phyloP scores from a whole-genome alignment of 2,329 filamentous ascomycete species.

The Coleophoma eucalyptorum region DNA sequence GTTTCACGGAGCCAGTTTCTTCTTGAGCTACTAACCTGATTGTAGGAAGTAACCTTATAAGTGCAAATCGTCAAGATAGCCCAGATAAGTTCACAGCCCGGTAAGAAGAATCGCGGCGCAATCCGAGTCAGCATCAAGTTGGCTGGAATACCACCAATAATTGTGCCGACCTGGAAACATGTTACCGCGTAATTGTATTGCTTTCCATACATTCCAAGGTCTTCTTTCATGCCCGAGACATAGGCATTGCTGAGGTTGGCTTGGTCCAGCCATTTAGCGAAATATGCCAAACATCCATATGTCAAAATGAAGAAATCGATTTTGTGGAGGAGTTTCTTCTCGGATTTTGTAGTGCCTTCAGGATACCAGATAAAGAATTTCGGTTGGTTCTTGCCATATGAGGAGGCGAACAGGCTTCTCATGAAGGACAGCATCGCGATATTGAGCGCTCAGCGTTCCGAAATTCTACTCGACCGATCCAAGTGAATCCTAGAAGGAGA shows the following conservation, averaged over 20 bases:
- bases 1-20: constrained; percentile 30
- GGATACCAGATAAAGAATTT: constrained; percentile 27
- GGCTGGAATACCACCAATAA: constrained; percentile 2
- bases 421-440: not conserved
- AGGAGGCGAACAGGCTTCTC: constrained; percentile 24
- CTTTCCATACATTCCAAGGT: constrained; percentile 44
- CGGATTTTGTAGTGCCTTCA: constrained; percentile 30
- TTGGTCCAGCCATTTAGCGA: constrained; percentile 38
- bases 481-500: not conserved
- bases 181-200: constrained; percentile 47
- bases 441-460: not conserved
- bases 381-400: constrained; percentile 19
- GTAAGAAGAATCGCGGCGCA: constrained; percentile 13
- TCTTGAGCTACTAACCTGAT: constrained; percentile 26
- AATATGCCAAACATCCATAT: constrained; percentile 39
- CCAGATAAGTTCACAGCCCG: constrained; percentile 3
- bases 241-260: constrained; percentile 16
- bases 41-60: constrained; percentile 24
- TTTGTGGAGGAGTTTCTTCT: constrained; percentile 41
- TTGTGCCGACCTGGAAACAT: constrained; percentile 39
- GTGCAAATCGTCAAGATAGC: constrained; percentile 4
- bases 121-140: constrained; percentile 1
- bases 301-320: constrained; percentile 41
- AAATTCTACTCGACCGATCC: not conserved
- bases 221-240: constrained; percentile 26